Percentiles rank a stretch among this genome's conserved stretches.
These are phyloP conservation scores for Ascochyta koolunga DNA, from an alignment of 2,329 filamentous ascomycete genomes.

Conservation along the genomic window DNA sequence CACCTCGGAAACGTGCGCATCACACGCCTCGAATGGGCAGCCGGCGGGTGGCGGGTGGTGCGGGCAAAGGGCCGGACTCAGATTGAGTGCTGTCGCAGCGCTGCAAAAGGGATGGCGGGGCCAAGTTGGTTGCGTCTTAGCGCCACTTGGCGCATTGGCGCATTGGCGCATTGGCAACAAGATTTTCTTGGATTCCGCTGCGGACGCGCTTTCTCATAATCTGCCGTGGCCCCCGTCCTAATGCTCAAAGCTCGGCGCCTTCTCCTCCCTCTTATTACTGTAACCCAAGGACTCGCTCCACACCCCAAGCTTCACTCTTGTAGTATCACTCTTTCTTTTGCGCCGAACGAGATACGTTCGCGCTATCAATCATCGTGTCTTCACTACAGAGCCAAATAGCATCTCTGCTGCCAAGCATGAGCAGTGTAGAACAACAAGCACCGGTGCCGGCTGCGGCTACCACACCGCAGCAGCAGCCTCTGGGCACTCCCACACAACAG, in stretches of 20 bases:
- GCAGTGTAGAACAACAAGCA: constrained; percentile 26
- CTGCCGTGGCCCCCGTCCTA: constrained; percentile 12
- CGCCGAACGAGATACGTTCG: constrained; percentile 21
- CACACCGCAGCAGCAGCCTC: constrained; percentile 39
- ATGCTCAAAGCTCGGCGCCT: constrained; percentile 15
- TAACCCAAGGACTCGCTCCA: constrained; percentile 10
- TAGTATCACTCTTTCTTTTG: constrained; percentile 10
- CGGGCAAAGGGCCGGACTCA: constrained; percentile 11
- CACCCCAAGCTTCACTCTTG: constrained; percentile 11
- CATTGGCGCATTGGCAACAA: not conserved
- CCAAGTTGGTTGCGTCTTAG: constrained; percentile 2
- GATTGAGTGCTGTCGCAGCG: constrained; percentile 2
- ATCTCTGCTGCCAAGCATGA: constrained; percentile 22
- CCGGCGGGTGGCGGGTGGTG: constrained; percentile 1
- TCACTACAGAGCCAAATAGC: constrained; percentile 18
- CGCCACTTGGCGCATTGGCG: not conserved
- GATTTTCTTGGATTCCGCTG: constrained; percentile 14
- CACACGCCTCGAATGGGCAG: constrained; percentile 8
- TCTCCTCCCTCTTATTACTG: constrained; percentile 13
- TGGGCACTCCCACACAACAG: constrained; percentile 43
- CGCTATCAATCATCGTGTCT: constrained; percentile 19
- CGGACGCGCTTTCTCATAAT: constrained; percentile 15
- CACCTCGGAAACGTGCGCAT: constrained; percentile 13
- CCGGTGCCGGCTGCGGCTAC: constrained; percentile 32
- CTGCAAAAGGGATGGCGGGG: not conserved